Base-by-base conservation (phyloP, 2,329 filamentous ascomycete genomes). In the Epichloe elymi region DNA sequence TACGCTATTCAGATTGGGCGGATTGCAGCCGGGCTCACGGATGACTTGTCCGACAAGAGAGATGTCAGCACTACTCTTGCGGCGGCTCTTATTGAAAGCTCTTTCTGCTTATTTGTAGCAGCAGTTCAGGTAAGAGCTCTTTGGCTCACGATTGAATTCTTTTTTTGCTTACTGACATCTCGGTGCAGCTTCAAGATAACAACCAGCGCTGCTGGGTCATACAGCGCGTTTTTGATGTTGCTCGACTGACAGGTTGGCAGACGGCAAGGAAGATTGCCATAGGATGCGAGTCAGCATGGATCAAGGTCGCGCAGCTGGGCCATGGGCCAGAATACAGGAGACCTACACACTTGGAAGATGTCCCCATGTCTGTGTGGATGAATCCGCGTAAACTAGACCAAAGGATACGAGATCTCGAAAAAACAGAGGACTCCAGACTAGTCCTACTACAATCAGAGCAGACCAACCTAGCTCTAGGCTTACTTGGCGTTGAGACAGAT, bases 201-300 rank as follows among this genome's bases (percentile, higher is more conserved):
- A 70, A 68, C 0, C 89, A 97, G 60, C 81, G 93, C 1, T 75
- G 78, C 52, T 95, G 88, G 86, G 78, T 85, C 0, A 76, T 96
- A 55, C 74, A 76, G 36, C 80, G 85, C 30, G 74, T 96, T 51
- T 77, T 82, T 58, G 83, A 88, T 58, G 83, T 95, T 39, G 80
- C 85, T 2, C 79, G 83, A 1, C 73, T 93, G 7, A 95, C 88
- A 0, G 93, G 93, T 0, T 96, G 88, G 86, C 85, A 88, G 59
- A 88, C 85, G 1, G 86, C 88, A 1, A 78, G 80, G 36, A 80
- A 89, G 40, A 91, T 96, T 55, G 88, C 88, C 0, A 75, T 79
- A 46, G 89, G 88, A 1, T 95, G 88, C 64, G 90, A 97, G 66
- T 83, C 82, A 3, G 78, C 82, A 0, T 98, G 93, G 93, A 75